Evolutionary conservation across 2,329 filamentous ascomycete genomes (phyloP).

Genomic region (Ophiostoma sp.): DNA sequence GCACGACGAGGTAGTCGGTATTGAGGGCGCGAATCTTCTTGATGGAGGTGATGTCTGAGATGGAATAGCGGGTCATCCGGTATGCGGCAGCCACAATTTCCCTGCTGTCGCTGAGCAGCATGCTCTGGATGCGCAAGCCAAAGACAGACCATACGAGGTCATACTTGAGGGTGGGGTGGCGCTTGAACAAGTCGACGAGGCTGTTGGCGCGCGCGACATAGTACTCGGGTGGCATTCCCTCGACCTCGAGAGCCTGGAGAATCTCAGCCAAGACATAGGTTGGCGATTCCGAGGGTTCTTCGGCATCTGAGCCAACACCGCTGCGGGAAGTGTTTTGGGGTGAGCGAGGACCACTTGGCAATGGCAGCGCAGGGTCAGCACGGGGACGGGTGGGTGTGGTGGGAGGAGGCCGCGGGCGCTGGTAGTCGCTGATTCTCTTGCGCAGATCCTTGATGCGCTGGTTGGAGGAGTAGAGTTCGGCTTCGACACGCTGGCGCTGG

Average conservation of each 20-base stretch:
- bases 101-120: conserved; percentile 91
- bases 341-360: conserved; percentile 47
- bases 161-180: conserved; percentile 89
- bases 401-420: conserved; percentile 46
- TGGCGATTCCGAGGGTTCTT: conserved; percentile 74
- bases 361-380: conserved; percentile 42
- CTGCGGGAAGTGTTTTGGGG: conserved; percentile 53
- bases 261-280: conserved; percentile 88
- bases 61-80: conserved; percentile 85
- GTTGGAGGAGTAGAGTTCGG: conserved; percentile 86
- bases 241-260: conserved; percentile 79
- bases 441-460: conserved; percentile 58
- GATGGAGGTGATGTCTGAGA: conserved; percentile 84
- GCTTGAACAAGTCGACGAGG: conserved; percentile 92
- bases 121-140: conserved; percentile 85
- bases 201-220: conserved; percentile 91
- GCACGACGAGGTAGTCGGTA: conserved; percentile 85
- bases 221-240: conserved; percentile 85
- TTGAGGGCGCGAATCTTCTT: conserved; percentile 82
- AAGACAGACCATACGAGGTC: conserved; percentile 96
- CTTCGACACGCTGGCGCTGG: conserved; percentile 71
- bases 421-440: conserved; percentile 55
- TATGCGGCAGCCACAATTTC: conserved; percentile 96
- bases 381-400: conserved; percentile 51
- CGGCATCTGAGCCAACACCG: conserved; percentile 56